A percentile compares a stretch with the other conserved stretches of the same genome.
These are phyloP conservation scores for Choanephora cucurbitarum DNA, from an alignment of 371 early-diverging fungal genomes.

Conservation along the genomic window DNA sequence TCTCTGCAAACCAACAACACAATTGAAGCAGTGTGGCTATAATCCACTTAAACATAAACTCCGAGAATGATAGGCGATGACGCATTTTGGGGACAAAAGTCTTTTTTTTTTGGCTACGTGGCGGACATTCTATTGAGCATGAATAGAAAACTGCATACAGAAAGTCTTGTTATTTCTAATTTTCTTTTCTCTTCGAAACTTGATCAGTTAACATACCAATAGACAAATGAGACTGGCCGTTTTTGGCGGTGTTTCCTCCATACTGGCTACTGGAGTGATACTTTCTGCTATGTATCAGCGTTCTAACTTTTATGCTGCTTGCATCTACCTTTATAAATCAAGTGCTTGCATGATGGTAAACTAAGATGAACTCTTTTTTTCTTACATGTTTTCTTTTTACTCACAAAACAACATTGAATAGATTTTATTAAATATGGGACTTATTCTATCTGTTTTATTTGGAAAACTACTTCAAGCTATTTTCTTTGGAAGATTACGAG, in stretches of 20 bases:
- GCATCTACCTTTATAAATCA: conserved; percentile 85
- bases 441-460: conserved; percentile 74
- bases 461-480: conserved; percentile 76
- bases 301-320: conserved; percentile 86
- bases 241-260: conserved; percentile 73
- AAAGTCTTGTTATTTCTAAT: no score
- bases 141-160: neutral
- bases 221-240: conserved; percentile 66
- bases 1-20: no score
- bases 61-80: no score
- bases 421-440: conserved; percentile 81
- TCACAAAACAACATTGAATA: no score
- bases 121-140: neutral
- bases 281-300: conserved; percentile 75
- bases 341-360: conserved; percentile 84
- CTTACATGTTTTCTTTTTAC: no score
- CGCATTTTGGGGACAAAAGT: no score
- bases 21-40: no score
- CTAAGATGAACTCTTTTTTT: neutral
- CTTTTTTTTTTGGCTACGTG: no score
- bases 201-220: neutral
- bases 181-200: neutral
- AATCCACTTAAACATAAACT: no score
- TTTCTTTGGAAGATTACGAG: conserved; percentile 91
- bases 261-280: conserved; percentile 72